A percentile compares a stretch with the other conserved stretches of the same genome.
Conservation (phyloP, 73 alveolate genomes). For the Tetrahymena malaccensis region DNA sequence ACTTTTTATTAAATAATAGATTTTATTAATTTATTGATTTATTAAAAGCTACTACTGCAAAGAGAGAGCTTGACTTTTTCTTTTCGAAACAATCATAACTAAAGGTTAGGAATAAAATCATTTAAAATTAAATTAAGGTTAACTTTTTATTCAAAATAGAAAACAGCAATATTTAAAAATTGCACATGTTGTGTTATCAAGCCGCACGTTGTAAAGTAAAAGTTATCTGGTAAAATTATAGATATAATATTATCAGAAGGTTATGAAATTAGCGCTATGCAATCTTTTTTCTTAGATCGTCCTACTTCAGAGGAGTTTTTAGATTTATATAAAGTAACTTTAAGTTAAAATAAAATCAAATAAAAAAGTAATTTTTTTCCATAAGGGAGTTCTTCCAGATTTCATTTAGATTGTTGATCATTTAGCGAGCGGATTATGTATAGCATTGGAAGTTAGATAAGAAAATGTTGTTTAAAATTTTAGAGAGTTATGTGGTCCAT, state of each 20-base stretch:
- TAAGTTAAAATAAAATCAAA: neutral
- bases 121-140: neutral
- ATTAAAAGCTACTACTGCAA: conserved; percentile 62
- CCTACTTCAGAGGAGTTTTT: conserved; percentile 92
- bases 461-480: conserved; percentile 79
- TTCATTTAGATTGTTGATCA: conserved; percentile 81
- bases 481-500: conserved; percentile 94
- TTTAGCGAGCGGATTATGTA: conserved; percentile 91
- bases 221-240: conserved; percentile 86
- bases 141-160: neutral
- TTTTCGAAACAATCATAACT: conserved; percentile 54
- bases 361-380: neutral
- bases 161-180: conserved; percentile 79
- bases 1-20: too few relatives aligned
- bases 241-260: conserved; percentile 91
- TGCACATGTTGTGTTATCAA: conserved; percentile 90
- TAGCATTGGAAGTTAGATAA: conserved; percentile 92
- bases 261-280: conserved; percentile 88
- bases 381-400: conserved; percentile 91
- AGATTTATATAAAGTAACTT: conserved; percentile 83
- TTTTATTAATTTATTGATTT: too few relatives aligned
- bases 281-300: conserved; percentile 79
- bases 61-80: conserved; percentile 82
- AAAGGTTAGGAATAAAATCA: neutral
- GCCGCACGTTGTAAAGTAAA: conserved; percentile 83